phyloP scores from a whole-genome alignment of 1,139 yeast genomes.

The Sugiyamaella neomexicana region DNA sequence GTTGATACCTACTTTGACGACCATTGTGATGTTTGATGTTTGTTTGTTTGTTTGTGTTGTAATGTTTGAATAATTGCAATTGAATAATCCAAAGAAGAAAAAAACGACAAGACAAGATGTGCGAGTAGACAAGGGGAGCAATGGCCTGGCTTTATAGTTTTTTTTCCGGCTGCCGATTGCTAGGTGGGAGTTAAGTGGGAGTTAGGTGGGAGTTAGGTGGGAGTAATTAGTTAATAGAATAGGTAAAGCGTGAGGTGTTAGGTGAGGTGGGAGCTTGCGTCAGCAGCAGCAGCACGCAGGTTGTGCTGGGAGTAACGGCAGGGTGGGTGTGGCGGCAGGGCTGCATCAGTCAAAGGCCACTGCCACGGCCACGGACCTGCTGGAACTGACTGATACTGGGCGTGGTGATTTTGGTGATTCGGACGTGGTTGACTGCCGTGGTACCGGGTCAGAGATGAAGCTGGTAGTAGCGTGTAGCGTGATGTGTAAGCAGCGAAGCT shows the following conservation, averaged over 20 bases:
- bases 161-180: neutral
- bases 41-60: neutral
- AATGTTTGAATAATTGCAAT: neutral
- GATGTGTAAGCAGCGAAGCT: no score
- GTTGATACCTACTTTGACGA: constrained; percentile 68
- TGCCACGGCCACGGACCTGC: no score
- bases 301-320: no score
- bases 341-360: no score
- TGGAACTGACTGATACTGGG: no score
- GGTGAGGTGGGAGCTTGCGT: neutral
- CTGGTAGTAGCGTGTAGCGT: no score
- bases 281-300: no score
- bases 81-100: neutral
- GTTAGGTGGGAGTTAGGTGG: neutral
- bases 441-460: no score
- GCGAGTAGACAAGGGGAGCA: constrained; percentile 5
- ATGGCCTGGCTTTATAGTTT: constrained; percentile 7
- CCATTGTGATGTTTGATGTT: constrained; percentile 36
- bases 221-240: neutral
- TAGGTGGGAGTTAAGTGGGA: neutral
- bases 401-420: no score
- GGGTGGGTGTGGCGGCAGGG: no score
- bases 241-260: neutral
- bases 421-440: no score
- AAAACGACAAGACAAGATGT: neutral